Base-by-base conservation (phyloP, 164 flowering plant species). In the Annona squamosa region DNA sequence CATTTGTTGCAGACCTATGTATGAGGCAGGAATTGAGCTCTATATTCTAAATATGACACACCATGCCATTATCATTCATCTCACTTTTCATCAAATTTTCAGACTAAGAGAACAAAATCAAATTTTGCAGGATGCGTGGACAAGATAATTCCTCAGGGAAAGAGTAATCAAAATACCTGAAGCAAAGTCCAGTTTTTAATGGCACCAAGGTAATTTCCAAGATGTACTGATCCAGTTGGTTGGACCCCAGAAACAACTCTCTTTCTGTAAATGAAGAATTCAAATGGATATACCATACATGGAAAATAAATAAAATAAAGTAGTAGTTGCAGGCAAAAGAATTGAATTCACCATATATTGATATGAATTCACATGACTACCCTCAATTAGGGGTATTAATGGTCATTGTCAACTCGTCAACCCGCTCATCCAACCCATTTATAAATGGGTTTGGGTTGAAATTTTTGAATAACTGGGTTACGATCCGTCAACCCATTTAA, bases 181-280 rank as follows among this genome's bases (percentile, higher is more conserved):
- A 93, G 91, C 0, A 81, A 78, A 72, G 90, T 80, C 98, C 99
- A 95, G 76, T 93, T 92, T 72, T 90, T 93, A 61, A 93, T 95
- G 63, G 99, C 99, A 46, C 98, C 98, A 69, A 95, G 89, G 81
- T 95, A 95, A 80, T 95, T 95, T 9, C 98, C 99, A 2, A 95
- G 91, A 83, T 92, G 98, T 76, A 94, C 79, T 43, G 95, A 84
- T 56, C 99, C 99, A 6, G 97, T 92, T 9, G 97, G 97, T 86
- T 94, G 99, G 44, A 92, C 97, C 65, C 99, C 99, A 61, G 98
- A 95, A 5, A 95, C 98, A 71, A 95, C 81, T 77, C 97, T 86
- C 84, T 91, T 91, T 90, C 99, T 95, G 82, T 43, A 75, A 69
- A 78, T 10, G 1, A 64, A 77, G 48, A 46, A 18, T 5, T 44